Conservation (phyloP, 2,329 filamentous ascomycete species). For the Verticillium klebahnii region DNA sequence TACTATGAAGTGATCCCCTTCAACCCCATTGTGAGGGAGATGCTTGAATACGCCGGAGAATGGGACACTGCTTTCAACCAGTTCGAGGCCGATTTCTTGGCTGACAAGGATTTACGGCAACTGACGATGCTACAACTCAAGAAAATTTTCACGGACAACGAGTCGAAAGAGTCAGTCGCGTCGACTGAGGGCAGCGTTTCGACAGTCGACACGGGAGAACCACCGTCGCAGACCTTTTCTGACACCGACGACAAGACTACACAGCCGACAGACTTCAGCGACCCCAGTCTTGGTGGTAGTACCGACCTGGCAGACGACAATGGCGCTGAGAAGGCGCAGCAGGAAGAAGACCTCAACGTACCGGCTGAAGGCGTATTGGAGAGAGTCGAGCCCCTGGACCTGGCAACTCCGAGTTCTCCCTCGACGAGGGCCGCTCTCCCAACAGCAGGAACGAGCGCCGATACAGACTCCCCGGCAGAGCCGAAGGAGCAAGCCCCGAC, state of each 20-base stretch:
- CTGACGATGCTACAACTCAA: slow-evolving; percentile 88
- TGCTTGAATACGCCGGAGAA: slow-evolving; percentile 86
- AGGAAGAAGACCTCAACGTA: slow-evolving; percentile 18
- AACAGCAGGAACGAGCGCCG: background rate
- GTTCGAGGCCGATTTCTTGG: slow-evolving; percentile 90
- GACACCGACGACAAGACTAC: slow-evolving; percentile 44
- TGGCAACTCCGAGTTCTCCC: slow-evolving; percentile 36
- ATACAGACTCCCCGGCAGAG: background rate
- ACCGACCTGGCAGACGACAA: slow-evolving; percentile 1
- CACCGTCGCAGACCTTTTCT: slow-evolving; percentile 37
- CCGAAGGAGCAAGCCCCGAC: background rate
- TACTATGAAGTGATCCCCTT: slow-evolving; percentile 97
- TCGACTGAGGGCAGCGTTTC: slow-evolving; percentile 64
- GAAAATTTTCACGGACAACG: slow-evolving; percentile 90
- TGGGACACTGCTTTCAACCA: slow-evolving; percentile 90
- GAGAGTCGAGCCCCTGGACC: slow-evolving; percentile 44
- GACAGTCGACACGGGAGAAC: slow-evolving; percentile 44
- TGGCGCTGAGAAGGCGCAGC: slow-evolving; percentile 11
- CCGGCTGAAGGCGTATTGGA: slow-evolving; percentile 33
- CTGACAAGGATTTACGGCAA: slow-evolving; percentile 92
- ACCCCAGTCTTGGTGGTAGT: slow-evolving; percentile 10
- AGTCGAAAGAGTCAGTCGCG: slow-evolving; percentile 70
- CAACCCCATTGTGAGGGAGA: slow-evolving; percentile 81
- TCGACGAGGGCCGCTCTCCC: background rate
- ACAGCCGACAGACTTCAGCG: slow-evolving; percentile 34